Percentiles rank a stretch among this genome's conserved stretches.
Evolutionary conservation across 2,329 filamentous ascomycete species (phyloP).

Genomic region (Pseudogymnoascus sp.): DNA sequence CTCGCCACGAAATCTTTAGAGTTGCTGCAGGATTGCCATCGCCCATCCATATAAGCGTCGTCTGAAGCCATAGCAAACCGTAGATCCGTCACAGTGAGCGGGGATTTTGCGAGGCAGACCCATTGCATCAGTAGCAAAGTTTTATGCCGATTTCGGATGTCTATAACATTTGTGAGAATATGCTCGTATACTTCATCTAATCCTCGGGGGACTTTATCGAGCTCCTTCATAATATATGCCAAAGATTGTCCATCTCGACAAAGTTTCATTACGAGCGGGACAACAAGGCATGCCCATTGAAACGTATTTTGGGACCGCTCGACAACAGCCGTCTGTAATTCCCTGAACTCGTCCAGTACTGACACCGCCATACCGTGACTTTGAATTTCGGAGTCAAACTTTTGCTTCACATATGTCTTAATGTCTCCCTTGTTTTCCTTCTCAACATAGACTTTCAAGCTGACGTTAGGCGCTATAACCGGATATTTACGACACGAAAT

Average conservation of each 20-base stretch:
- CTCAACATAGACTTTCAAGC: conserved; percentile 19
- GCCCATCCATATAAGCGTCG: neutral
- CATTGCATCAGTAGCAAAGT: conserved; percentile 18
- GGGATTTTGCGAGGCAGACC: conserved; percentile 13
- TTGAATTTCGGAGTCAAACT: neutral
- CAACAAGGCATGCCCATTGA: conserved; percentile 18
- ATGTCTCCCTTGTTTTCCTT: conserved; percentile 20
- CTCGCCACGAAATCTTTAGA: conserved; percentile 14
- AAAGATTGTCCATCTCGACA: conserved; percentile 3
- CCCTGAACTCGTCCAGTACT: conserved; percentile 2
- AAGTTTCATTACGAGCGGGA: conserved; percentile 13
- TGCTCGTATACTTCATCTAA: conserved; percentile 16
- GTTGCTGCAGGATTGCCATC: neutral
- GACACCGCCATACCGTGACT: conserved; percentile 2
- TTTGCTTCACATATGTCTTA: conserved; percentile 12
- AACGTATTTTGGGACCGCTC: conserved; percentile 18
- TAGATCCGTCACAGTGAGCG: conserved; percentile 13
- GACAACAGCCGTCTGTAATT: conserved; percentile 8
- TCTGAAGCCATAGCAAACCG: conserved; percentile 2
- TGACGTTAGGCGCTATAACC: neutral
- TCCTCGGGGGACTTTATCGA: conserved; percentile 17
- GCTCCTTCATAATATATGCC: conserved; percentile 8
- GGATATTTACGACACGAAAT: conserved; percentile 18
- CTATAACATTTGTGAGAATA: conserved; percentile 16
- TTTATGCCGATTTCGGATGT: conserved; percentile 10